Percentiles rank a stretch among this genome's conserved stretches.
phyloP scores from a whole-genome alignment of 495 filamentous ascomycete genomes.

The Hypoxylon rickii region DNA sequence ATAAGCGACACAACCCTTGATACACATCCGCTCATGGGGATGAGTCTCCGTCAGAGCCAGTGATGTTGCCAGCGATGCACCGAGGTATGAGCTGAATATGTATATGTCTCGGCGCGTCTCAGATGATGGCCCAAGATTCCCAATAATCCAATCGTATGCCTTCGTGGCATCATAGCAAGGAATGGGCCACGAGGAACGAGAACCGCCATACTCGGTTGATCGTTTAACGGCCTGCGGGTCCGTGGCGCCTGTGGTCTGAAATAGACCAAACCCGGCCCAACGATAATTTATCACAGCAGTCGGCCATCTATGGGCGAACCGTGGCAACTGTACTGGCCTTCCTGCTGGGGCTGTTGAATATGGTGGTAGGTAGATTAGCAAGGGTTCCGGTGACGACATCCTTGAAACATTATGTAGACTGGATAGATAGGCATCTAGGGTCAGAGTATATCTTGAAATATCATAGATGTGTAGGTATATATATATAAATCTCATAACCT shows the following conservation, averaged over 20 bases:
- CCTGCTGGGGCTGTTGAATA: constrained; percentile 28
- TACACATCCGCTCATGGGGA: constrained; percentile 37
- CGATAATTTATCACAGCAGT: constrained; percentile 50
- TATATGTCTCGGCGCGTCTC: constrained; percentile 44
- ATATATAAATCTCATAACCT: constrained; percentile 5
- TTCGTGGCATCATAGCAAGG: constrained; percentile 54
- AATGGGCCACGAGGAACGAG: constrained; percentile 46
- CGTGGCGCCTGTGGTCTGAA: background rate
- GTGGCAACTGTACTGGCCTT: constrained; percentile 31
- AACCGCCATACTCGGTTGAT: constrained; percentile 6
- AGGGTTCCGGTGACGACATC: constrained; percentile 29
- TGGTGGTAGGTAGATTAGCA: constrained; percentile 46
- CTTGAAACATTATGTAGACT: constrained; percentile 43
- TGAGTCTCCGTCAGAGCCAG: constrained; percentile 55
- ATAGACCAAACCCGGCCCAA: constrained; percentile 34
- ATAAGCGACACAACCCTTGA: constrained; percentile 52
- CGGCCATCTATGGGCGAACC: constrained; percentile 38
- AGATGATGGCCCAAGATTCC: constrained; percentile 37
- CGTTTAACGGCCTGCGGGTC: background rate
- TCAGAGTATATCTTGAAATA: background rate
- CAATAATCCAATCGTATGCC: constrained; percentile 51
- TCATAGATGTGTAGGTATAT: background rate
- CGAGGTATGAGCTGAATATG: constrained; percentile 55
- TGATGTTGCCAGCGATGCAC: constrained; percentile 52
- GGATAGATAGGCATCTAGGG: background rate